Evolutionary conservation across 129 eudicot species (phyloP).

Genomic region (Saussurea involucrata): DNA sequence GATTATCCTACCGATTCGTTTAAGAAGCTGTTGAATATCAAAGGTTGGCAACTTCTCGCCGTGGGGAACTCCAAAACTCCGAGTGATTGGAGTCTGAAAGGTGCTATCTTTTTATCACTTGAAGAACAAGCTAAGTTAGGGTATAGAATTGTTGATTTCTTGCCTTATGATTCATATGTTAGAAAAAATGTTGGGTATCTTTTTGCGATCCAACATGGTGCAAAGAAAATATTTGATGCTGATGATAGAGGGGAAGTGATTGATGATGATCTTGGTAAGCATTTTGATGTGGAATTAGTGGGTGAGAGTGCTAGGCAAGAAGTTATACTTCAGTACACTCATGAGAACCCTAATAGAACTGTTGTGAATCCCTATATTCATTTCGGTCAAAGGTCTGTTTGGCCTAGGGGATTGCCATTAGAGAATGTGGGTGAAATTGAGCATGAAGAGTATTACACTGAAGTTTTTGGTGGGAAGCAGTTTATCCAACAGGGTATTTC

Average conservation of each 20-base stretch:
- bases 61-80: conserved; percentile 86
- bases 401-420: conserved; percentile 93
- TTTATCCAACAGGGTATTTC: conserved; percentile 91
- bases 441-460: conserved; percentile 85
- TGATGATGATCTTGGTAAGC: conserved; percentile 84
- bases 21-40: conserved; percentile 43
- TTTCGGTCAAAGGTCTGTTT: conserved; percentile 92
- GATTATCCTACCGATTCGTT: conserved; percentile 68
- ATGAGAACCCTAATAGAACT: conserved; percentile 76
- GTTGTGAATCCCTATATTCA: conserved; percentile 92
- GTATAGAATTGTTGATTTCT: conserved; percentile 68
- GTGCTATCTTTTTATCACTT: conserved; percentile 67
- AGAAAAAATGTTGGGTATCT: conserved; percentile 86
- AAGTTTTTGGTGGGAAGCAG: conserved; percentile 82
- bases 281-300: conserved; percentile 87
- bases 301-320: conserved; percentile 97
- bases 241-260: conserved; percentile 95
- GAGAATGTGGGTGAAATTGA: conserved; percentile 90
- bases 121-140: conserved; percentile 81
- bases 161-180: conserved; percentile 87
- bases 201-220: conserved; percentile 99
- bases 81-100: conserved; percentile 74
- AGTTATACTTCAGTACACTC: conserved; percentile 75
- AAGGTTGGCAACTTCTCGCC: conserved; percentile 92
- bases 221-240: conserved; percentile 80